Percentiles rank a stretch among this genome's conserved stretches.
Conservation (phyloP, 2,329 filamentous ascomycete genomes). For the Curvularia lunata region DNA sequence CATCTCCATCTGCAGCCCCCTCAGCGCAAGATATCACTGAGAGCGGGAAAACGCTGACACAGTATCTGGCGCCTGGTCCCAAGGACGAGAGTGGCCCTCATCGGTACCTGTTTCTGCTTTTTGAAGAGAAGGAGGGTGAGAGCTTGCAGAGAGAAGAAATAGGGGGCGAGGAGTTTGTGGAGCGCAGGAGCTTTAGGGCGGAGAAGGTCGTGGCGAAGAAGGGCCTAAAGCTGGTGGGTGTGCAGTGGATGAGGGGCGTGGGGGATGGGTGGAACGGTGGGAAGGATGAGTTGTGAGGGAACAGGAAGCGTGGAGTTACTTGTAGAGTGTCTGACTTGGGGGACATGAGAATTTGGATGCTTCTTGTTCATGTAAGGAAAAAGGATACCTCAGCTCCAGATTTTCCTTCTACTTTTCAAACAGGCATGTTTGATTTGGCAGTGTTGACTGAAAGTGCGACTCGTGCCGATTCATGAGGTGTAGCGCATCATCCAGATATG, state of each 20-base stretch:
- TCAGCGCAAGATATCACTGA: slow-evolving; percentile 15
- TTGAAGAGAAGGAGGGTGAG: slow-evolving; percentile 32
- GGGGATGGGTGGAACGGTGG: slow-evolving; percentile 44
- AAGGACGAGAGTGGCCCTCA: slow-evolving; percentile 48
- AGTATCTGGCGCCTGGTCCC: slow-evolving; percentile 42
- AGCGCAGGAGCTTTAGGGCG: slow-evolving; percentile 39
- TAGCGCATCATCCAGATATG: neutral
- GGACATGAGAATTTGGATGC: too few relatives aligned
- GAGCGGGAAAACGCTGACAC: slow-evolving; percentile 34
- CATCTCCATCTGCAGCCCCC: neutral
- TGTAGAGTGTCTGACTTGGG: neutral
- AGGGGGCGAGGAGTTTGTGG: slow-evolving; percentile 47
- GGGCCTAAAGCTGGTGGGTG: slow-evolving; percentile 41
- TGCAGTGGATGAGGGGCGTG: slow-evolving; percentile 48
- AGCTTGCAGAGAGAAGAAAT: slow-evolving; percentile 38
- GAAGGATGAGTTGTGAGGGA: slow-evolving; percentile 22
- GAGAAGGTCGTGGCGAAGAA: slow-evolving; percentile 32
- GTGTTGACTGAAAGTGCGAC: neutral
- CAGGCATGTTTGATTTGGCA: neutral
- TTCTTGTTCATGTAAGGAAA: too few relatives aligned
- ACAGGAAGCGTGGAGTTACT: neutral
- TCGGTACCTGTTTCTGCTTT: slow-evolving; percentile 44
- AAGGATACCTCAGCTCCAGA: neutral
- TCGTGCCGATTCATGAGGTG: neutral
- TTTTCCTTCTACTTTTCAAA: neutral